Base-by-base conservation (phyloP, 805 yeast species). In the Candida yuanshanica region DNA sequence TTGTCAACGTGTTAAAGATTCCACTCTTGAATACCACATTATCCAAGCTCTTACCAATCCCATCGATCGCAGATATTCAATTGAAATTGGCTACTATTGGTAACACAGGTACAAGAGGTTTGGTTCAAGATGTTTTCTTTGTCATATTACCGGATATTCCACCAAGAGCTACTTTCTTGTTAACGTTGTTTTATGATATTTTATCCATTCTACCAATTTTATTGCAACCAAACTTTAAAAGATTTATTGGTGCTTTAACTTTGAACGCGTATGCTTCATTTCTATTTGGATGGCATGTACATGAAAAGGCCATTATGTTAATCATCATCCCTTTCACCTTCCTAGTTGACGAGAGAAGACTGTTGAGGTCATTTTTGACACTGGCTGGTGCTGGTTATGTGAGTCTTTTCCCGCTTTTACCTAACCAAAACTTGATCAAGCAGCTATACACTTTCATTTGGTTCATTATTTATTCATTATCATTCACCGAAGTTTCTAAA, bases 261-360 rank as follows among this genome's bases (percentile, higher is more conserved):
- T 70, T 91, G 36, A 91, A 98, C 63, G 98, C 95, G 4, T 87
- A 78, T 64, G 81, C 96, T 0, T 84, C 96, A 2, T 93, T 86
- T 56, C 64, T 93, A 37, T 93, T 93, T 63, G 99, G 99, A 5
- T 93, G 98, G 97, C 98, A 93, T 57, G 99, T 93, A 20, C 99
- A 93, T 65, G 99, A 93, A 63, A 93, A 93, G 71, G 98, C 98
- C 0, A 78, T 93, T n/a, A 72, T 93, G 70, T 61, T 90, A 17
- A 82, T 91, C 3, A 83, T 93, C 8, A 75, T 93, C 50, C 99
- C 99, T 1, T 80, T 87, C 60, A 74, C 93, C 7, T 81, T 93
- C 58, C 62, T 90, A 21, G 70, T 80, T 12, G 69, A 75, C 29
- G 96, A 88, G 55, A 72, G 82, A 44, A 72, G 95, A 41, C 64